phyloP scores from a whole-genome alignment of 2,329 filamentous ascomycete species.

The Verticillium tricorpus region DNA sequence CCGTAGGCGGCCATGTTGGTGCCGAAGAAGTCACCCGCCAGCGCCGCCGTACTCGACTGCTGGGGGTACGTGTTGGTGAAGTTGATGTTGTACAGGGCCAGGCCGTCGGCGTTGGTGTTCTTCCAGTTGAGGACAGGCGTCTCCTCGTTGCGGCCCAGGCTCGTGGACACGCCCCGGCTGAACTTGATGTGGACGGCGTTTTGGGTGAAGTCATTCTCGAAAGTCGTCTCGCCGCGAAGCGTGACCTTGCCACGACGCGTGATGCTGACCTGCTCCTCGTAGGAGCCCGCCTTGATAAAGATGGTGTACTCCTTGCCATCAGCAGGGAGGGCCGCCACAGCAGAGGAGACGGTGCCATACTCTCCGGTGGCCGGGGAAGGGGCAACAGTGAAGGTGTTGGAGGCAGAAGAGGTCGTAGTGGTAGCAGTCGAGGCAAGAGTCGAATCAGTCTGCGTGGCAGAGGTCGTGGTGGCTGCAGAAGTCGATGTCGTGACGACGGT shows the following conservation, averaged over 20 bases:
- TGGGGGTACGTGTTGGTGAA: constrained; percentile 35
- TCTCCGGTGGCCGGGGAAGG: constrained; percentile 29
- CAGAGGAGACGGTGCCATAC: constrained; percentile 35
- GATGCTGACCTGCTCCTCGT: constrained; percentile 55
- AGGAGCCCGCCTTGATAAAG: constrained; percentile 42
- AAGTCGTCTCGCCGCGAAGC: constrained; percentile 25
- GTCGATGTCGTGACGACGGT: not conserved
- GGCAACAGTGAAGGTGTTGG: constrained; percentile 16
- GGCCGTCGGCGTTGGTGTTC: constrained; percentile 34
- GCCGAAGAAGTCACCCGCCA: constrained; percentile 28
- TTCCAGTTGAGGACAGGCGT: constrained; percentile 40
- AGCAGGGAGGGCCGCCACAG: constrained; percentile 36
- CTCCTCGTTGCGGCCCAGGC: constrained; percentile 31
- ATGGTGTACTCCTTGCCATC: constrained; percentile 34
- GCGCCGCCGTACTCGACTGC: constrained; percentile 16
- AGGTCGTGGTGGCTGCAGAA: constrained; percentile 1
- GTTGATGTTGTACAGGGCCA: constrained; percentile 59
- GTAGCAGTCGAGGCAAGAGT: not conserved
- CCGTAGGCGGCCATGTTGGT: constrained; percentile 35
- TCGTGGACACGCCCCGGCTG: constrained; percentile 32
- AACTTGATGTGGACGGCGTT: constrained; percentile 31
- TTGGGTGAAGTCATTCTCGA: constrained; percentile 28
- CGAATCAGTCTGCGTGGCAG: constrained; percentile 18
- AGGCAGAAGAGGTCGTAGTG: constrained; percentile 2
- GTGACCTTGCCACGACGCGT: constrained; percentile 33